Evolutionary conservation across 345 rosid genomes (phyloP).

Genomic region (Gossypium longicalyx): DNA sequence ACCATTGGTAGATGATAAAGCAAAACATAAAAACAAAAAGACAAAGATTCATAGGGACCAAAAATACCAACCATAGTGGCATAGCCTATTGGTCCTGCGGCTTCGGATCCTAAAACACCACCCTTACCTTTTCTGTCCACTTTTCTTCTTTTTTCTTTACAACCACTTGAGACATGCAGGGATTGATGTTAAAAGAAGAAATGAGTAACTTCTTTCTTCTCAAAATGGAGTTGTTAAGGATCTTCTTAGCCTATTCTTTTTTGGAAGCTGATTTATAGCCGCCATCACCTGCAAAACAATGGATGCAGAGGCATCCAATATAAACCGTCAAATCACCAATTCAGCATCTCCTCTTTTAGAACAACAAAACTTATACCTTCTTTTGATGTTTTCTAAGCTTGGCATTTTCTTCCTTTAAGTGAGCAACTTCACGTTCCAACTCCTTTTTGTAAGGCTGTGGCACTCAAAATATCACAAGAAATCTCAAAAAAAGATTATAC

Average conservation of each 20-base stretch:
- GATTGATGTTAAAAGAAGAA: not conserved
- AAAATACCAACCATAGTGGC: not conserved
- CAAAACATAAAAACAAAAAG: too few relatives aligned
- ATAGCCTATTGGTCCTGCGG: not conserved
- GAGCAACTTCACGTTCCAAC: conserved; percentile 39
- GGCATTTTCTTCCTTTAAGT: conserved; percentile 44
- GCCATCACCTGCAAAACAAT: conserved; percentile 23
- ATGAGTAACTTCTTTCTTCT: conserved; percentile 23
- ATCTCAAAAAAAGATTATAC: not conserved
- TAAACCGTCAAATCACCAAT: not conserved
- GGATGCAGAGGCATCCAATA: not conserved
- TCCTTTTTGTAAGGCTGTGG: conserved; percentile 47
- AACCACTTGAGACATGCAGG: not conserved
- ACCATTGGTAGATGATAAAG: not conserved
- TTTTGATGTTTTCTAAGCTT: conserved; percentile 37
- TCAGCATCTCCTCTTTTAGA: not conserved
- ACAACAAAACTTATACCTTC: conserved; percentile 22
- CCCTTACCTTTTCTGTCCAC: not conserved
- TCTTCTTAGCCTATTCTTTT: conserved; percentile 35
- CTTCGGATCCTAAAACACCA: not conserved
- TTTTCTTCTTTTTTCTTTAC: not conserved
- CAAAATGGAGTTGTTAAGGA: conserved; percentile 50
- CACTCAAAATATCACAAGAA: not conserved
- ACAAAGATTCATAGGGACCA: too few relatives aligned
- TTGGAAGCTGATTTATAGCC: conserved; percentile 30